Conservation (phyloP, 345 rosid species). For the Isatis tinctoria region DNA sequence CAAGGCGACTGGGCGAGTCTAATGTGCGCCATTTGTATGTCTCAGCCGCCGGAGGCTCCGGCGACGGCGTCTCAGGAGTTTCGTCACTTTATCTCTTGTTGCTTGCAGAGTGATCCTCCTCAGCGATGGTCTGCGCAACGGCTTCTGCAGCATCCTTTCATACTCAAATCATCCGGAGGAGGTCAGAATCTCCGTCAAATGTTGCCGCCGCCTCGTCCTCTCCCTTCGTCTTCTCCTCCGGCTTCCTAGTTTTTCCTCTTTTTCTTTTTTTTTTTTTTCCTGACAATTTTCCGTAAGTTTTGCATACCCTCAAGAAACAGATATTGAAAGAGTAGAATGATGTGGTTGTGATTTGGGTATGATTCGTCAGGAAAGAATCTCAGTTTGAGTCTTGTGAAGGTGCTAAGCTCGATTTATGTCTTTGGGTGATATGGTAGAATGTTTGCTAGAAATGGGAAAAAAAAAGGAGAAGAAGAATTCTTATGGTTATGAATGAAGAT, state of each 20-base stretch:
- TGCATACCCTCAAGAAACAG: not conserved
- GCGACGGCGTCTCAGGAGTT: conserved; percentile 64
- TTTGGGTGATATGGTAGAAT: conserved; percentile 1
- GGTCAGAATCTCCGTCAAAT: conserved; percentile 48
- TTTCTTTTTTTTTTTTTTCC: not conserved
- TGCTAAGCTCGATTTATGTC: not conserved
- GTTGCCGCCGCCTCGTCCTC: conserved; percentile 69
- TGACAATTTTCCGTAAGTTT: conserved; percentile 18
- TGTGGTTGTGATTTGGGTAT: not conserved
- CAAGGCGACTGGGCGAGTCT: conserved; percentile 94
- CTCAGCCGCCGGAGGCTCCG: conserved; percentile 88
- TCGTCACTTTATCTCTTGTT: conserved; percentile 58
- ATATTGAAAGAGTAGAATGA: not conserved
- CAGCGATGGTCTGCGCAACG: conserved; percentile 61
- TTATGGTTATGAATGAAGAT: conserved; percentile 10
- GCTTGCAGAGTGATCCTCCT: conserved; percentile 81
- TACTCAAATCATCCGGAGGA: conserved; percentile 38
- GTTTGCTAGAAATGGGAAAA: conserved; percentile 22
- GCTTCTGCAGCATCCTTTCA: conserved; percentile 78
- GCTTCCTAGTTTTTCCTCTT: conserved; percentile 3
- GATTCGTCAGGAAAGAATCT: conserved; percentile 10
- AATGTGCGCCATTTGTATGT: conserved; percentile 85
- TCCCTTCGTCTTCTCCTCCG: too few species aligned
- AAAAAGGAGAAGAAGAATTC: not conserved
- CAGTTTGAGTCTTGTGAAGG: not conserved